phyloP scores from a whole-genome alignment of 1,284 basidiomycete species.

The Neotropicomus parvogracilis region DNA sequence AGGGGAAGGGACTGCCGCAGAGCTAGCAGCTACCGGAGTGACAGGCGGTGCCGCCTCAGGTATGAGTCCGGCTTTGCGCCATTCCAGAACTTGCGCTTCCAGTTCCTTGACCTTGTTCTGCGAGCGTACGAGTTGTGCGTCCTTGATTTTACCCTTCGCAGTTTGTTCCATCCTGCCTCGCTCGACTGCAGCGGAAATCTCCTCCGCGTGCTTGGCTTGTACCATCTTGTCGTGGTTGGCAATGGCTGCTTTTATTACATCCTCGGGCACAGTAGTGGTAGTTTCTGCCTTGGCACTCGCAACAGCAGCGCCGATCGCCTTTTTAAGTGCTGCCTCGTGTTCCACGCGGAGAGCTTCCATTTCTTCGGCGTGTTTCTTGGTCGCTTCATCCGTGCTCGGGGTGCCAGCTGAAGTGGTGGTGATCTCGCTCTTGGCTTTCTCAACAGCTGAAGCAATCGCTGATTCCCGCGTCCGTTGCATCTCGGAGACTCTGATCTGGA shows the following conservation, averaged over 20 bases:
- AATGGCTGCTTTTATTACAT: conserved; percentile 42
- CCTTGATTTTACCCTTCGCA: conserved; percentile 65
- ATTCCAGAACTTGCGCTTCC: conserved; percentile 57
- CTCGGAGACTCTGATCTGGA: conserved; percentile 39
- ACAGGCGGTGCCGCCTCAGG: conserved; percentile 26
- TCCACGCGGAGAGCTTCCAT: conserved; percentile 51
- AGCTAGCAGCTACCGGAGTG: conserved; percentile 11
- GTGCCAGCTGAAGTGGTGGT: conserved; percentile 20
- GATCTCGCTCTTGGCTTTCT: conserved; percentile 49
- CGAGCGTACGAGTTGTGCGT: conserved; percentile 55
- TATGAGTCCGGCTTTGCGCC: conserved; percentile 49
- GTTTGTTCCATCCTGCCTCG: conserved; percentile 59
- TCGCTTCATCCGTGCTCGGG: conserved; percentile 37
- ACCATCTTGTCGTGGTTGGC: conserved; percentile 46
- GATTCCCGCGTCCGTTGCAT: conserved; percentile 38
- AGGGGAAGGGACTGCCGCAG: conserved; percentile 12
- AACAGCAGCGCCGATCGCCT: too few relatives aligned
- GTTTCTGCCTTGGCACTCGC: conserved; percentile 42
- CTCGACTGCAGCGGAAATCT: conserved; percentile 62
- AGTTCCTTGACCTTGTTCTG: conserved; percentile 62
- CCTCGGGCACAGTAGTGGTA: conserved; percentile 31
- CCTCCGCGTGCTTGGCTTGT: conserved; percentile 47
- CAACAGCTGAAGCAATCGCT: conserved; percentile 51
- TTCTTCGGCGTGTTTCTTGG: conserved; percentile 56
- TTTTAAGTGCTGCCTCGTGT: conserved; percentile 54